These are phyloP conservation scores for Aurifilum marmelostoma DNA, from an alignment of 2,329 filamentous ascomycete species.

Conservation along the genomic window DNA sequence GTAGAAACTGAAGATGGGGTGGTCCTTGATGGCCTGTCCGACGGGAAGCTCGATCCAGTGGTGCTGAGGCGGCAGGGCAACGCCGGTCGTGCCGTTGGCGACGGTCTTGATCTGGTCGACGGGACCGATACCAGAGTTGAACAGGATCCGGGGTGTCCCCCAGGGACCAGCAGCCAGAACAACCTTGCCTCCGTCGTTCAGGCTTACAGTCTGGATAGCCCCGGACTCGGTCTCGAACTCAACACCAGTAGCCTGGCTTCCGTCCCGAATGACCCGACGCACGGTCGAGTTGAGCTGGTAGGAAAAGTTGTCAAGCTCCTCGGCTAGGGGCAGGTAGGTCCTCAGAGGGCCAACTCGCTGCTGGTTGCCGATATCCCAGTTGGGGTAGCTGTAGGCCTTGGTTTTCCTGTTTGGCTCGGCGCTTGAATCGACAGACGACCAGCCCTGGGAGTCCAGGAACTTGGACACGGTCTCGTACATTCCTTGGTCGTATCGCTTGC, in stretches of 20 bases:
- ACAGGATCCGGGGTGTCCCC: constrained; percentile 30
- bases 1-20: constrained; percentile 30
- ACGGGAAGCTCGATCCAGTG: constrained; percentile 27
- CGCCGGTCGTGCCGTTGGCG: constrained; percentile 29
- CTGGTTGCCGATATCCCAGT: constrained; percentile 30
- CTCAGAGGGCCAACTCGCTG: constrained; percentile 32
- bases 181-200: constrained; percentile 32
- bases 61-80: constrained; percentile 20
- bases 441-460: constrained; percentile 29
- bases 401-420: constrained; percentile 30
- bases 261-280: constrained; percentile 31
- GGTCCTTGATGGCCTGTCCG: constrained; percentile 26
- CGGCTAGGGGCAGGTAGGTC: constrained; percentile 33
- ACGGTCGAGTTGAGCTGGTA: constrained; percentile 34
- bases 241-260: constrained; percentile 33
- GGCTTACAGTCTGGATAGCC: constrained; percentile 31
- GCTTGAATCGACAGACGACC: constrained; percentile 30
- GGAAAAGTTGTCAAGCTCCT: constrained; percentile 33
- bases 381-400: constrained; percentile 28
- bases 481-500: constrained; percentile 29
- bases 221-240: constrained; percentile 30
- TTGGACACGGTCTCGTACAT: constrained; percentile 26
- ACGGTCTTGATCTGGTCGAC: constrained; percentile 32
- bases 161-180: constrained; percentile 33
- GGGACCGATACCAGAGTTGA: constrained; percentile 32